Evolutionary conservation across 2,329 filamentous ascomycete genomes (phyloP), one percentile per base, ranked within the genome.

Genomic region (Clonostachys sp.): DNA sequence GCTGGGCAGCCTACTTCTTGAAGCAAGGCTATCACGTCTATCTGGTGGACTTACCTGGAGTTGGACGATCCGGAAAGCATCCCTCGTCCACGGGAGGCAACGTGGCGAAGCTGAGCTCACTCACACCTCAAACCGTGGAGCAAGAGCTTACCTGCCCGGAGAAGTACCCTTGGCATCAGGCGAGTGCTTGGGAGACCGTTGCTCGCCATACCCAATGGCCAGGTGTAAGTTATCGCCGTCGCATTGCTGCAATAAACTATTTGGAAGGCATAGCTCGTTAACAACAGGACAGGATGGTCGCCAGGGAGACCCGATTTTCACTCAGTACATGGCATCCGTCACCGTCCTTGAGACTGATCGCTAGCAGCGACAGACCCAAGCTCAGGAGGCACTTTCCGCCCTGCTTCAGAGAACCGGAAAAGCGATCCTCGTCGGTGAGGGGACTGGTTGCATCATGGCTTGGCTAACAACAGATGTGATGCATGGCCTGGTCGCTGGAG

Each of bases 1-100:
- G 73, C 14, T 78, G 74, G 74, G 69, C 73, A 1, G 72, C 70
- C 4, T 64, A 64, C 48, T 78, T 77, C 53, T 51, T 77, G 7
- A 52, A 56, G 6, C 61, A 66, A n/a, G 72, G 73, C 14, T 72
- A 73, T 55, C 67, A 71, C n/a, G 47, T 46, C 14, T 49, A 49
- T 41, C 30, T 49, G 9, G 34, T 46, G 39, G 72, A 77, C 45
- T 58, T 72, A 12, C 65, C 72, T 8, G 61, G 60, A 0, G 62
- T 61, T 6, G 72, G 71, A 2, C 65, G 72, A 34, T 66, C 65
- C 2, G 44, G 53, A 17, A 58, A 48, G 7, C 45, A 54, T 18
- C 24, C 24, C 24, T 30, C 24, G 24, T 9, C 24, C 24, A 30
- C 9, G 24, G 24, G 24, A 30, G 24, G 24, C 24, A 30, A 30